Evolutionary conservation across 2,329 filamentous ascomycete species (phyloP).

Genomic region (Tolypocladium pustulatum): DNA sequence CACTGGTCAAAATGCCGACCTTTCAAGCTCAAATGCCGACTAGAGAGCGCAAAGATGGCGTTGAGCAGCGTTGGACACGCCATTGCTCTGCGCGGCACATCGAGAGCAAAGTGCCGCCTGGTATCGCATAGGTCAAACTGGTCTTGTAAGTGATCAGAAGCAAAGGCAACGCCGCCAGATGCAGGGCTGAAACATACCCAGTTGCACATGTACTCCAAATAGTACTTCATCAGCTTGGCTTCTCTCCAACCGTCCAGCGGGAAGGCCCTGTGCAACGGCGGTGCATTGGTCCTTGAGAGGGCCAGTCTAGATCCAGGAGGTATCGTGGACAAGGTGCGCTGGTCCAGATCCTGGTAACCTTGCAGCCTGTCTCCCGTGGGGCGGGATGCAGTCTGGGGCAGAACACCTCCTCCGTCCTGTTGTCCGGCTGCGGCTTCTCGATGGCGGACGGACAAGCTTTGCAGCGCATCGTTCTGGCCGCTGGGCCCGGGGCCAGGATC

Average conservation of each 20-base stretch:
- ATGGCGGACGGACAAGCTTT: not conserved
- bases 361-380: not conserved
- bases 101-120: slow-evolving; percentile 36
- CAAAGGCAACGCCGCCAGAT: not conserved
- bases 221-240: slow-evolving; percentile 15
- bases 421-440: not conserved
- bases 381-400: not conserved
- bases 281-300: not conserved
- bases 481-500: not conserved
- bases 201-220: slow-evolving; percentile 16
- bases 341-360: not conserved
- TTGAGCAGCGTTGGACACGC: slow-evolving; percentile 41
- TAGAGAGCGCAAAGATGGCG: slow-evolving; percentile 45
- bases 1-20: slow-evolving; percentile 32
- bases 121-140: slow-evolving; percentile 33
- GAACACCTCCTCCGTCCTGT: not conserved
- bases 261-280: slow-evolving; percentile 3
- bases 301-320: not conserved
- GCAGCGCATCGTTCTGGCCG: not conserved
- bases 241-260: slow-evolving; percentile 11
- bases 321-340: not conserved
- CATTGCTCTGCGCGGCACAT: slow-evolving; percentile 42
- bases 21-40: slow-evolving; percentile 36
- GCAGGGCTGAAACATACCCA: slow-evolving; percentile 9
- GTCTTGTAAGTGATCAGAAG: not conserved